Conservation (phyloP, 2,329 filamentous ascomycete genomes). For the Rutstroemia sydowiana region DNA sequence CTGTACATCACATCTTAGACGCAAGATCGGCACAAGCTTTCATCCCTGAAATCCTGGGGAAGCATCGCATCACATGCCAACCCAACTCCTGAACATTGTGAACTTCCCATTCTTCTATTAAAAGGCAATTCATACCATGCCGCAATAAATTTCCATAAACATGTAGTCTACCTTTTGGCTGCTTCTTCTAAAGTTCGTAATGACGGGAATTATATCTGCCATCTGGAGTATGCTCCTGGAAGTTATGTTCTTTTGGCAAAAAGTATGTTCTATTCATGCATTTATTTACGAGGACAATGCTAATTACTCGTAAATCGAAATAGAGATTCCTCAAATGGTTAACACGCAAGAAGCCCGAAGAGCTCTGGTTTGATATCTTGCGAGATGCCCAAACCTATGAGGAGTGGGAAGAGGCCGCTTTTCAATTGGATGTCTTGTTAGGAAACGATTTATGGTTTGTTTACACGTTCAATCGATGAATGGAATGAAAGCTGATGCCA, state of each 20-base stretch:
- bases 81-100: neutral
- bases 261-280: conserved; percentile 34
- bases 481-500: neutral
- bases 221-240: conserved; percentile 54
- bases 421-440: conserved; percentile 74
- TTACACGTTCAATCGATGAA: conserved; percentile 12
- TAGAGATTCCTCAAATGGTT: conserved; percentile 66
- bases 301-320: conserved; percentile 1
- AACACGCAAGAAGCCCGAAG: conserved; percentile 54
- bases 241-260: conserved; percentile 55
- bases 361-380: conserved; percentile 59
- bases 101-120: neutral
- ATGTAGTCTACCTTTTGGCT: neutral
- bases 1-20: no score
- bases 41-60: conserved; percentile 9
- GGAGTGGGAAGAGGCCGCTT: conserved; percentile 80
- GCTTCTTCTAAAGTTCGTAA: conserved; percentile 11
- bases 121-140: neutral
- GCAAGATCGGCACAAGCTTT: conserved; percentile 4
- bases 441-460: conserved; percentile 71
- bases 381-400: conserved; percentile 64
- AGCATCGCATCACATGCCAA: conserved; percentile 7
- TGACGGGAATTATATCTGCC: conserved; percentile 30
- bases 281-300: neutral
- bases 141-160: neutral